A percentile compares a stretch with the other conserved stretches of the same genome.
Evolutionary conservation across 768 basidiomycete species (phyloP).

Genomic region (Mycena capillaripes): DNA sequence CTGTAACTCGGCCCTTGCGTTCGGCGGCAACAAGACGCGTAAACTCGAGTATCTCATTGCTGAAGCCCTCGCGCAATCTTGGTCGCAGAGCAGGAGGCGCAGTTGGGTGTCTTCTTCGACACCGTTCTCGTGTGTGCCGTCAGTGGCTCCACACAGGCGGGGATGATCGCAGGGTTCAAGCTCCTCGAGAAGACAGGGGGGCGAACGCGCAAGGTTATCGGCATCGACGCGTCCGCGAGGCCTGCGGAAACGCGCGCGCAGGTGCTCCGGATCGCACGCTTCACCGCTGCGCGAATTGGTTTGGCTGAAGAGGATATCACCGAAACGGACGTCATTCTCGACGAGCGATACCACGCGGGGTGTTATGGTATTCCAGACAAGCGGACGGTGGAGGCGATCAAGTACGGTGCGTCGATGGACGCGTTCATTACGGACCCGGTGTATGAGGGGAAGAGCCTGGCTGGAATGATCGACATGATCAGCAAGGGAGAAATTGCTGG

Average conservation of each 20-base stretch:
- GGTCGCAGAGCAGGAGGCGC: constrained; percentile 37
- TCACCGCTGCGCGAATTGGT: constrained; percentile 38
- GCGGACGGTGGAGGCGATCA: constrained; percentile 41
- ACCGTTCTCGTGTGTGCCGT: constrained; percentile 42
- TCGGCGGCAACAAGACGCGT: constrained; percentile 44
- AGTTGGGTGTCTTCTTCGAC: constrained; percentile 41
- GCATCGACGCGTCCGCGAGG: constrained; percentile 42
- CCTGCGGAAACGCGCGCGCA: constrained; percentile 39
- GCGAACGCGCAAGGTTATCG: constrained; percentile 31
- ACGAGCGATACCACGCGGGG: constrained; percentile 42
- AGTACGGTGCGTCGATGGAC: constrained; percentile 41
- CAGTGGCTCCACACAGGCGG: constrained; percentile 41
- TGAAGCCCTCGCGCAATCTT: constrained; percentile 38
- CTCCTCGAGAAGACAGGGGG: constrained; percentile 35
- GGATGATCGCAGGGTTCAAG: constrained; percentile 44
- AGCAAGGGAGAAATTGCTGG: constrained; percentile 33
- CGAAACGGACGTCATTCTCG: constrained; percentile 40
- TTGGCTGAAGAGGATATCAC: constrained; percentile 35
- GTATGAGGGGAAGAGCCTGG: constrained; percentile 44
- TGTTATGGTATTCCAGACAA: constrained; percentile 42
- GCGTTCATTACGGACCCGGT: constrained; percentile 45
- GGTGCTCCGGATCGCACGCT: constrained; percentile 38
- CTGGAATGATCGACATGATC: constrained; percentile 43
- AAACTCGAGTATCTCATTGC: constrained; percentile 42
- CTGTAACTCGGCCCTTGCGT: constrained; percentile 41